phyloP scores from a whole-genome alignment of 2,329 filamentous ascomycete genomes.

The Tolypocladium cylindrosporum region DNA sequence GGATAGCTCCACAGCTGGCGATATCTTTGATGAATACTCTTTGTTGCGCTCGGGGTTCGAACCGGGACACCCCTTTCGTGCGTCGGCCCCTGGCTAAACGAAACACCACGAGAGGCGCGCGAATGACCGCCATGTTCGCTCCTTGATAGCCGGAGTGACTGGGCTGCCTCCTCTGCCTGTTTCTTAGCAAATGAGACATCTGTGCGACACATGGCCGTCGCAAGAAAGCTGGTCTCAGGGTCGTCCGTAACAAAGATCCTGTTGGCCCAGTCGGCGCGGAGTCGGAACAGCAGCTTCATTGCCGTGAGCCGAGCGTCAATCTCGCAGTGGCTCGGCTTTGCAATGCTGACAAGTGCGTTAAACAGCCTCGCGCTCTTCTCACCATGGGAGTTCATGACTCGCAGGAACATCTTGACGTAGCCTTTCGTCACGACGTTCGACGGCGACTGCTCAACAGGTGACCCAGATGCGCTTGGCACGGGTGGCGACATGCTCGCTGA shows the following conservation, averaged over 20 bases:
- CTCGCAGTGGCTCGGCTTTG: slow-evolving; percentile 48
- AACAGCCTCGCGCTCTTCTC: slow-evolving; percentile 55
- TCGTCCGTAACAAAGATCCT: slow-evolving; percentile 61
- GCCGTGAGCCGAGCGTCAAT: slow-evolving; percentile 62
- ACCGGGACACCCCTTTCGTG: slow-evolving; percentile 30
- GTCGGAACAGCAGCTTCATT: slow-evolving; percentile 69
- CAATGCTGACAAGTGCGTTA: slow-evolving; percentile 53
- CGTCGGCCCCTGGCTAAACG: slow-evolving; percentile 36
- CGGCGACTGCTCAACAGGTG: slow-evolving; percentile 35
- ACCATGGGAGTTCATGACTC: slow-evolving; percentile 56
- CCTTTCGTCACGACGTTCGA: slow-evolving; percentile 64
- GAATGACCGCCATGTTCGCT: slow-evolving; percentile 28
- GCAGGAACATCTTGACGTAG: slow-evolving; percentile 67
- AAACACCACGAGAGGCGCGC: slow-evolving; percentile 39
- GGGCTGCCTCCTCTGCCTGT: slow-evolving; percentile 39
- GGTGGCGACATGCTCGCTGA: slow-evolving; percentile 12
- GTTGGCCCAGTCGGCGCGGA: slow-evolving; percentile 74
- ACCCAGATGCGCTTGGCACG: slow-evolving; percentile 9
- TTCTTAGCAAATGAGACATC: slow-evolving; percentile 41
- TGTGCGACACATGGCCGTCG: slow-evolving; percentile 59
- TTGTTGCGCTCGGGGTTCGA: slow-evolving; percentile 30
- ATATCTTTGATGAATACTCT: slow-evolving; percentile 25
- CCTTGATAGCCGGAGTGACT: slow-evolving; percentile 31
- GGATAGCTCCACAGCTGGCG: slow-evolving; percentile 49
- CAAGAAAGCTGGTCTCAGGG: slow-evolving; percentile 64